phyloP scores from a whole-genome alignment of 2,329 filamentous ascomycete genomes.

The Coleophoma eucalyptorum region DNA sequence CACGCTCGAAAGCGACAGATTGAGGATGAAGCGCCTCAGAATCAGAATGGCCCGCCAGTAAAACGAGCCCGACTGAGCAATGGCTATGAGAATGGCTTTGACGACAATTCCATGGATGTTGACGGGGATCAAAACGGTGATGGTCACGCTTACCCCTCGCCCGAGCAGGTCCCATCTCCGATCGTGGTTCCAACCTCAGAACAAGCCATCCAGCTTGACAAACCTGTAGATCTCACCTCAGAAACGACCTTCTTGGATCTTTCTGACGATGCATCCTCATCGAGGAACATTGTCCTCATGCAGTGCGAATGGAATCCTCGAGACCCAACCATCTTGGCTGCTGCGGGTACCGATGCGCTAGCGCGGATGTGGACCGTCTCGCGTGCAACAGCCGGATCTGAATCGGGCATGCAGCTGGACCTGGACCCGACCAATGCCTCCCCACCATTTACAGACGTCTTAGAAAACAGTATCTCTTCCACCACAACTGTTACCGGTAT shows the following conservation, averaged over 20 bases:
- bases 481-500: conserved; percentile 54
- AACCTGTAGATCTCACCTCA: conserved; percentile 55
- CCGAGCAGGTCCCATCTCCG: conserved; percentile 46
- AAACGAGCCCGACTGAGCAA: conserved; percentile 60
- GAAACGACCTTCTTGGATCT: conserved; percentile 60
- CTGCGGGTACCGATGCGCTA: conserved; percentile 67
- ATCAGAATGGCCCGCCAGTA: conserved; percentile 50
- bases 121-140: conserved; percentile 42
- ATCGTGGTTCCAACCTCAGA: conserved; percentile 54
- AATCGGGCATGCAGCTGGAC: conserved; percentile 26
- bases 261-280: conserved; percentile 28
- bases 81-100: conserved; percentile 55
- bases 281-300: conserved; percentile 56
- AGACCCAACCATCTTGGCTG: conserved; percentile 62
- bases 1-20: conserved; percentile 26
- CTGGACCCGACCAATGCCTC: conserved; percentile 11
- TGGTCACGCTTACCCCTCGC: conserved; percentile 63
- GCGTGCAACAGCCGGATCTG: conserved; percentile 42
- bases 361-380: conserved; percentile 64
- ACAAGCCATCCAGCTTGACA: conserved; percentile 61
- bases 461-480: conserved; percentile 49
- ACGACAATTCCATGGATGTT: conserved; percentile 57
- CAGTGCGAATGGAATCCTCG: conserved; percentile 67
- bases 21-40: conserved; percentile 29
- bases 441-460: conserved; percentile 36